These are phyloP conservation scores for Euphorbia schlechtendalii DNA, from an alignment of 441 rosid genomes.

Conservation along the genomic window DNA sequence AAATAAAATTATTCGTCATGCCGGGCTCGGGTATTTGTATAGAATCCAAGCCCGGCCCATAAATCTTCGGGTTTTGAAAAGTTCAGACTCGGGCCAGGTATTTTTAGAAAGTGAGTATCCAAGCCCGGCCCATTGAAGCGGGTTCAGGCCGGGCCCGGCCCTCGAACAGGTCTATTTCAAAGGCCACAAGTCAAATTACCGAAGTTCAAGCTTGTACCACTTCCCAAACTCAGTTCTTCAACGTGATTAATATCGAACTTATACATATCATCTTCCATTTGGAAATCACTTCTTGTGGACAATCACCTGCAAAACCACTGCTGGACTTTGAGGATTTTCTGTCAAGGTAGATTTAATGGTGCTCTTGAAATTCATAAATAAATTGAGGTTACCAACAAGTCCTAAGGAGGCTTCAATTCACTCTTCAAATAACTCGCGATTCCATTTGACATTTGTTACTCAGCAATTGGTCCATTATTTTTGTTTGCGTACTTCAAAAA, in stretches of 20 bases:
- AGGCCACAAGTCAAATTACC: constrained; percentile 54
- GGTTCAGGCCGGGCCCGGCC: too few species aligned
- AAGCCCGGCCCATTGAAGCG: too few species aligned
- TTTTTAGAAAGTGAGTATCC: too few species aligned
- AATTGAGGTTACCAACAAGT: constrained; percentile 66
- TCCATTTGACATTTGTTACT: constrained; percentile 78
- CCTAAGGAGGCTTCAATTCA: constrained; percentile 42
- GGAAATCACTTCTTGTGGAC: constrained; percentile 23
- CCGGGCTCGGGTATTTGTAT: too few species aligned
- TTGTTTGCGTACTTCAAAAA: too few species aligned
- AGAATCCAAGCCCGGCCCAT: too few species aligned
- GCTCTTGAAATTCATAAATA: constrained; percentile 25
- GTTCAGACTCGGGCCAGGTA: too few species aligned
- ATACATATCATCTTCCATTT: constrained; percentile 29
- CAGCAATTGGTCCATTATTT: too few species aligned
- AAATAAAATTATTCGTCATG: too few species aligned
- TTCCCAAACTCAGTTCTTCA: constrained; percentile 29
- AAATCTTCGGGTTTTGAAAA: too few species aligned
- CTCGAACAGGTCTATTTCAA: too few species aligned
- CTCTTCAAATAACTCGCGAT: constrained; percentile 56
- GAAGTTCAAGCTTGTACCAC: constrained; percentile 44
- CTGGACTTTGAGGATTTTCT: constrained; percentile 28
- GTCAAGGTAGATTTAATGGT: constrained; percentile 16
- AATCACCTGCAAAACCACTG: constrained; percentile 22
- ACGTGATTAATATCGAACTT: constrained; percentile 25